Base-by-base conservation (phyloP, 108 stramenopile species). In the Ochromonas danica region DNA sequence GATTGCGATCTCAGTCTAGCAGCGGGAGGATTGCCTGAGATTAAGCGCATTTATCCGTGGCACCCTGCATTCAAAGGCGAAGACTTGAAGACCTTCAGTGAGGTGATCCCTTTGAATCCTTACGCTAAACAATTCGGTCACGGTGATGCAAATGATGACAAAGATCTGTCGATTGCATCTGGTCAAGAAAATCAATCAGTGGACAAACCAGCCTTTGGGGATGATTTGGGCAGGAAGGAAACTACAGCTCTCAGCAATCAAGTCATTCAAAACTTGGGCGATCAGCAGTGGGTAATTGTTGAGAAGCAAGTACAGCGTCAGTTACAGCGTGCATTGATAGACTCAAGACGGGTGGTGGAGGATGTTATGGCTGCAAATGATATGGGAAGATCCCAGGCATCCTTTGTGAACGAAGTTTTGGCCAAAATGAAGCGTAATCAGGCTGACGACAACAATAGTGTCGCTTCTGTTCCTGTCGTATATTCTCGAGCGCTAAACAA, bases 41-140 rank as follows among this genome's bases (percentile, higher is more conserved):
- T 75, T 6, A 75, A 75, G 40, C 14, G 6, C 3, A 6, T 75
- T 6, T 75, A 75, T 75, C 40, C 72, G 14, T 75, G 72, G 72
- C 72, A 75, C 25, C 72, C 72, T 33, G 3, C n/a, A 6, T 70
- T 70, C 67, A 6, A 70, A 42, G 6, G 14, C 14, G 22, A 40
- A 14, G 67, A 70, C 67, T 38, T 40, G 22, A 22, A 22, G 22
- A 22, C 14, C 6, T 6, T 40, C 6, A 70, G 22, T 22, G 22
- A 14, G 14, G 22, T 70, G 22, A 70, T 70, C 40, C 14, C 6
- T 40, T 6, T 70, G 22, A 42, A 70, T 14, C 14, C 6, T 14
- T 42, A 70, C 22, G n/a, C n/a, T n/a, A n/a, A n/a, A n/a, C n/a
- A n/a, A n/a, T n/a, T n/a, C n/a, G n/a, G n/a, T n/a, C n/a, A n/a